Evolutionary conservation across 202 grass and related monocot species (phyloP), one percentile per base, ranked within the genome.

Genomic region (Eragrostis tef): DNA sequence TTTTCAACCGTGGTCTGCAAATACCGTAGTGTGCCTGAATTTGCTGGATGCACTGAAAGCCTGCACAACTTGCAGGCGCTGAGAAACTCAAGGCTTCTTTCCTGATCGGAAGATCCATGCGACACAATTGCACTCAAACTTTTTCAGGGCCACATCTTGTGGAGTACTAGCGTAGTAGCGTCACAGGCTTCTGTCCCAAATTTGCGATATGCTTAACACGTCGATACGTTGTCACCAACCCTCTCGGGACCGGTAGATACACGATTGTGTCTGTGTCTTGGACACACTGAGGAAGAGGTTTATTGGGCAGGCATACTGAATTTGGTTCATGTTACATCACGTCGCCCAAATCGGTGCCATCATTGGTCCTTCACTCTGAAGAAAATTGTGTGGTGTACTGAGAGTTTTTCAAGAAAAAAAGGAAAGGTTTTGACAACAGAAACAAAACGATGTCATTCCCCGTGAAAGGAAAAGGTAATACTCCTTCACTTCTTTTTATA

Each of bases 271-370:
- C 52, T 54, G 5, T 58, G 9, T 11, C 26, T 15, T n/a, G n/a
- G 12, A 51, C 29, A 72, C n/a, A 22, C 16, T 3, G n/a, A 12
- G 42, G n/a, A 60, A 70, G 64, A 21, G 19, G 20, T 6, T 39
- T 22, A 56, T 34, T 79, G 11, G 8, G 15, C 34, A 36, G 82
- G 3, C 19, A 2, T 9, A 24, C 26, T 10, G 48, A 44, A 42
- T 87, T 78, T 20, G 57, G 86, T 83, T 10, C 57, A 27, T 34
- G 85, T 83, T 21, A 83, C 79, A 43, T 83, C 80, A 60, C 16
- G 50, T 22, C 13, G 15, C 48, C 31, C 6, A 46, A 3, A 54
- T 44, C 62, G 24, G 11, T 22, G 21, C 6, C 67, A 29, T 59
- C 19, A 73, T 53, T 48, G n/a, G 44, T 79, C 70, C 43, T 81